Percentiles rank a stretch among this genome's conserved stretches.
Evolutionary conservation across 2,329 filamentous ascomycete genomes (phyloP).

Genomic region (Penicillium sp.): DNA sequence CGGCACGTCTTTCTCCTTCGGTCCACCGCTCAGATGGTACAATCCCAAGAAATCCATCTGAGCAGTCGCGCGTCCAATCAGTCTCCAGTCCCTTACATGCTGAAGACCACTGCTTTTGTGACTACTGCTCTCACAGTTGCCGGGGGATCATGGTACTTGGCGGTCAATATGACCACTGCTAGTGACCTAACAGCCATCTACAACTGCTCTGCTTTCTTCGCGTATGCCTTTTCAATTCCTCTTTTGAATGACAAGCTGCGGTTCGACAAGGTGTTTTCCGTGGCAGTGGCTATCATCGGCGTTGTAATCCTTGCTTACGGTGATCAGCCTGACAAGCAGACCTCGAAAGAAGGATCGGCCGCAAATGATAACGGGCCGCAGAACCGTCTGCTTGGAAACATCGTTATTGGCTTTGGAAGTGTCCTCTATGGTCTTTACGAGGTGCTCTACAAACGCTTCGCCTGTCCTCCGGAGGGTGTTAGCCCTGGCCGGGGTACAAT

Average conservation of each 20-base stretch:
- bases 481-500: slow-evolving; percentile 86
- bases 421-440: slow-evolving; percentile 96
- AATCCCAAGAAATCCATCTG: slow-evolving; percentile 71
- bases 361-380: slow-evolving; percentile 52
- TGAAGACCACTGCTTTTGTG: slow-evolving; percentile 75
- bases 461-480: slow-evolving; percentile 88
- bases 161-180: slow-evolving; percentile 87
- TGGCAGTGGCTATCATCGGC: slow-evolving; percentile 80
- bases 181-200: slow-evolving; percentile 97
- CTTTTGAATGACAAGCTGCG: slow-evolving; percentile 81
- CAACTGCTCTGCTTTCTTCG: slow-evolving; percentile 98
- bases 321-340: slow-evolving; percentile 61
- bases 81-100: slow-evolving; percentile 68
- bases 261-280: slow-evolving; percentile 80
- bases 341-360: slow-evolving; percentile 36
- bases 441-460: slow-evolving; percentile 89
- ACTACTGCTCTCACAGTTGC: slow-evolving; percentile 85
- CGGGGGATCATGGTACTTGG: slow-evolving; percentile 91
- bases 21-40: slow-evolving; percentile 78
- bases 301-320: slow-evolving; percentile 96
- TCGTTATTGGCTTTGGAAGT: slow-evolving; percentile 87
- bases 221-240: slow-evolving; percentile 93
- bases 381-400: slow-evolving; percentile 76
- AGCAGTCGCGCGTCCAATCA: slow-evolving; percentile 38
- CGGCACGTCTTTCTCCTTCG: slow-evolving; percentile 63